These are phyloP conservation scores for Mesembryanthemum crystallinum DNA, from an alignment of 148 eudicot genomes.

Conservation along the genomic window DNA sequence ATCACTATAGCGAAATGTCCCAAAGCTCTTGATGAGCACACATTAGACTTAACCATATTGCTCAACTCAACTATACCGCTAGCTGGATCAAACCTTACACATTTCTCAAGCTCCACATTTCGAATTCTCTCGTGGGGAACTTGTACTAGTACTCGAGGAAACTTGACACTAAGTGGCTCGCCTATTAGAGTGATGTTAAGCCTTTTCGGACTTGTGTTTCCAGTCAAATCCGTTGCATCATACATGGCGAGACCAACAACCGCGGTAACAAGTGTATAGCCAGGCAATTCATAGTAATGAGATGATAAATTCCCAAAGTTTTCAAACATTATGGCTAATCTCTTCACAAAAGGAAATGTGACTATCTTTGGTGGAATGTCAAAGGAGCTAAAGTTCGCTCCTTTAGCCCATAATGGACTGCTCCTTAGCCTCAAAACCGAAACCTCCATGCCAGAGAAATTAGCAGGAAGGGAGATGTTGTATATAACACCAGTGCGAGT, in stretches of 20 bases:
- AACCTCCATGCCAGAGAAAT: constrained; percentile 51
- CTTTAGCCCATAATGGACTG: constrained; percentile 39
- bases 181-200: constrained; percentile 26
- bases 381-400: constrained; percentile 45
- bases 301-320: constrained; percentile 69
- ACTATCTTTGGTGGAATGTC: constrained; percentile 46
- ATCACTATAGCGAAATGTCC: constrained; percentile 65
- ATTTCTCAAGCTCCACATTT: constrained; percentile 21
- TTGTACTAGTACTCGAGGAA: constrained; percentile 27
- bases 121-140: constrained; percentile 4
- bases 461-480: constrained; percentile 53
- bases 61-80: constrained; percentile 45
- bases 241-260: constrained; percentile 54
- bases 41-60: constrained; percentile 32
- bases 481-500: constrained; percentile 52
- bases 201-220: background rate
- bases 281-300: constrained; percentile 49
- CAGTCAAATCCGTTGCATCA: constrained; percentile 31
- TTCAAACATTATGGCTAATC: constrained; percentile 55
- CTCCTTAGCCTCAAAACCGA: constrained; percentile 49
- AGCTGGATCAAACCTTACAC: constrained; percentile 44
- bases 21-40: constrained; percentile 35
- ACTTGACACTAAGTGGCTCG: constrained; percentile 45
- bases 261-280: constrained; percentile 45
- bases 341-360: constrained; percentile 44